These are phyloP conservation scores for Wickerhamomyces ciferrii DNA, from an alignment of 805 yeast species.

Conservation along the genomic window DNA sequence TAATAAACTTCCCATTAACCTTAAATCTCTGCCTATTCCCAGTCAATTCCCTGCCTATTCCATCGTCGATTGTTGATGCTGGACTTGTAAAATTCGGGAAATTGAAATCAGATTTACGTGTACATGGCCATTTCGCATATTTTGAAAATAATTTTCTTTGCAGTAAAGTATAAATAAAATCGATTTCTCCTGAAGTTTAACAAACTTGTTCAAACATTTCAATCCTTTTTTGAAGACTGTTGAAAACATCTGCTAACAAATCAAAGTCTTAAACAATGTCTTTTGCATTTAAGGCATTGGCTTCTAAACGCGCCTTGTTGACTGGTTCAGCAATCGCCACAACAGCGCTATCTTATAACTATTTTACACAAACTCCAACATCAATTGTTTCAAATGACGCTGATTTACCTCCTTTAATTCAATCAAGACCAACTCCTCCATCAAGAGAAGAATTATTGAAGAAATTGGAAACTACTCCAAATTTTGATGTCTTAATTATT, in stretches of 20 bases:
- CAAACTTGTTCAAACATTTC: too few species aligned
- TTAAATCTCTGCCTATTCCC: too few species aligned
- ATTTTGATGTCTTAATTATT: constrained; percentile 77
- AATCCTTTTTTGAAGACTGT: too few species aligned
- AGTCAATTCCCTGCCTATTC: too few species aligned
- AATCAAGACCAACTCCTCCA: constrained; percentile 46
- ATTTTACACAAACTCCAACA: constrained; percentile 4
- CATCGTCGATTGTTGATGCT: not conserved
- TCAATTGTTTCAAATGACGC: constrained; percentile 13
- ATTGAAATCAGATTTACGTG: not conserved
- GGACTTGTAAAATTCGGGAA: not conserved
- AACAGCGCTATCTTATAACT: constrained; percentile 13
- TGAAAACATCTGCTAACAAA: too few species aligned
- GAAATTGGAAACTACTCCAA: constrained; percentile 41
- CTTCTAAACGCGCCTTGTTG: constrained; percentile 19
- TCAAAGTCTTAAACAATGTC: constrained; percentile 16
- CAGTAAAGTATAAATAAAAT: too few species aligned
- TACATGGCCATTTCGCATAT: not conserved
- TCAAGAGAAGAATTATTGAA: constrained; percentile 47
- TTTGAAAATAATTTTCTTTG: too few species aligned
- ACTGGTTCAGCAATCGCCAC: constrained; percentile 19
- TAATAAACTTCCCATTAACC: too few species aligned
- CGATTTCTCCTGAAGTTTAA: too few species aligned
- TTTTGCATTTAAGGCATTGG: constrained; percentile 20
- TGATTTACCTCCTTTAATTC: constrained; percentile 31